Evolutionary conservation across 2,329 filamentous ascomycete species (phyloP), one percentile per base, ranked within the genome.

Genomic region (Thielaviopsis euricoi): DNA sequence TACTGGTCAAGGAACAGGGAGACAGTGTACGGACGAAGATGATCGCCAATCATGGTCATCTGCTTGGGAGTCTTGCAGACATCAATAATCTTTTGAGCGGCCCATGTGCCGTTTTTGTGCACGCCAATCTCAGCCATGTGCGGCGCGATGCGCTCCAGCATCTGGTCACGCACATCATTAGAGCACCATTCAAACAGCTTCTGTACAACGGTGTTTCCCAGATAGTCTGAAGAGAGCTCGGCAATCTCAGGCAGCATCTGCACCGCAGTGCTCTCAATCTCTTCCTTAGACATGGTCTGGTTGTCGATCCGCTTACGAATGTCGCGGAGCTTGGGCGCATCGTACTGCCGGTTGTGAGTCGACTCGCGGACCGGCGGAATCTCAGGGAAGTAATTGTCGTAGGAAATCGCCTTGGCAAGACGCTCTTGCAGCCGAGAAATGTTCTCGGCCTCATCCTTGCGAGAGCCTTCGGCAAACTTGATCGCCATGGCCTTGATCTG

Each of bases 91-190:
- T 97, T 98, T 72, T 98, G 93, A 1, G 93, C 93, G 57, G 93
- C 93, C 93, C 93, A 98, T 1, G 93, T 98, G 62, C 93, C 93
- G 66, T 98, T 98, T 80, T 98, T 98, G 78, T 98, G 93, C 7
- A 96, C 84, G 65, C 93, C 93, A 71, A 97, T 96, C 71, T 97
- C 90, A 25, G 91, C 89, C 68, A 97, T 80, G 67, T 96, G 90
- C 59, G 91, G 90, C 2, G 87, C 82, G 65, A 98, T 95, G 67
- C 90, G 83, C 15, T 75, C 72, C 59, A 98, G 76, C 93, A 98
- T 97, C 58, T 86, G 85, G 69, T 96, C 89, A 65, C 94, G 90
- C 49, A 91, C 82, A 49, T 82, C 76, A 68, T 97, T 91, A 0
- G 89, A 93, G 73, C 93, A 97, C 72, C 88, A 89, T 70, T 98